Evolutionary conservation across 768 basidiomycete genomes (phyloP).

Genomic region (Clitopilus hobsonii): DNA sequence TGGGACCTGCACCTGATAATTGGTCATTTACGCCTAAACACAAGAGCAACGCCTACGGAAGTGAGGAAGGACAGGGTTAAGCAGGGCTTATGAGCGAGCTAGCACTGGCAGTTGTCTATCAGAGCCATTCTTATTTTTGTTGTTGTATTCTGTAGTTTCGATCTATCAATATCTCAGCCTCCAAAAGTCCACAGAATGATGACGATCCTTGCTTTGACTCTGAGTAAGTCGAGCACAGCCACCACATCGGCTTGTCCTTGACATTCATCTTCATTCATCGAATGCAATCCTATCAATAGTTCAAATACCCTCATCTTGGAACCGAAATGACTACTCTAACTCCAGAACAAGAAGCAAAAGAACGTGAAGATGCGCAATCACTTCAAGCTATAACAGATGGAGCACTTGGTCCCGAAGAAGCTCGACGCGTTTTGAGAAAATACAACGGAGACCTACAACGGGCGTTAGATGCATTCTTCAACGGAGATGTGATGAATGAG

Average conservation of each 20-base stretch:
- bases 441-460: conserved; percentile 54
- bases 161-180: too few species aligned
- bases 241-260: not conserved
- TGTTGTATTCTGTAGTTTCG: too few species aligned
- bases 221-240: not conserved
- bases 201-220: too few species aligned
- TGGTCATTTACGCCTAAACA: conserved; percentile 93
- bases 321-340: conserved; percentile 7
- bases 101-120: too few species aligned
- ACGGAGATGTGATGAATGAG: conserved; percentile 40
- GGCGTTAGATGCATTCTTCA: conserved; percentile 49
- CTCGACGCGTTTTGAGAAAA: conserved; percentile 54
- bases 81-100: too few species aligned
- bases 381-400: conserved; percentile 30
- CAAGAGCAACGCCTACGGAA: conserved; percentile 82
- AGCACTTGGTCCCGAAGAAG: conserved; percentile 37
- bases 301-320: too few species aligned
- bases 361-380: conserved; percentile 26
- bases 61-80: conserved; percentile 52
- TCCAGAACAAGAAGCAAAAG: conserved; percentile 21
- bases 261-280: conserved; percentile 1
- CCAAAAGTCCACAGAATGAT: too few species aligned
- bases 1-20: conserved; percentile 78
- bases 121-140: too few species aligned
- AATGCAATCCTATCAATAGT: not conserved